Evolutionary conservation across 495 filamentous ascomycete genomes (phyloP).

Genomic region (Aspergillus leporis): DNA sequence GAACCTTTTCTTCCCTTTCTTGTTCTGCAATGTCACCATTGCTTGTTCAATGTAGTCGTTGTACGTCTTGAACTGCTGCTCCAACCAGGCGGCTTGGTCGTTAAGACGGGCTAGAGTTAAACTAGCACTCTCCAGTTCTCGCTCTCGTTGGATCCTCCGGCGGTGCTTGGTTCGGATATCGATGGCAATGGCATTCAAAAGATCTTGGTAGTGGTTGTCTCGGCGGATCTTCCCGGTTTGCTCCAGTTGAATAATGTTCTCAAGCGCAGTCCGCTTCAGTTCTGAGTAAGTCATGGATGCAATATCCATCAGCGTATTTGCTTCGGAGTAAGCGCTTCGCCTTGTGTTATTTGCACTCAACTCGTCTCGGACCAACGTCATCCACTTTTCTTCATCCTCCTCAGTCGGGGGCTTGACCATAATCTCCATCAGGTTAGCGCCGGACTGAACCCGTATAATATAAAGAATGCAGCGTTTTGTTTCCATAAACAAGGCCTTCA

Average conservation of each 20-base stretch:
- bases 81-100: slow-evolving; percentile 89
- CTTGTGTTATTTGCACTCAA: slow-evolving; percentile 66
- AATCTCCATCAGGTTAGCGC: slow-evolving; percentile 90
- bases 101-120: slow-evolving; percentile 81
- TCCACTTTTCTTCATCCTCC: slow-evolving; percentile 91
- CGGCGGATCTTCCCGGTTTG: slow-evolving; percentile 80
- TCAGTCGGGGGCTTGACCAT: slow-evolving; percentile 82
- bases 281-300: slow-evolving; percentile 88
- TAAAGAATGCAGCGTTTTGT: slow-evolving; percentile 97
- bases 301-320: slow-evolving; percentile 81
- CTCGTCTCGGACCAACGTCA: slow-evolving; percentile 79
- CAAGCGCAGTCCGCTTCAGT: slow-evolving; percentile 87
- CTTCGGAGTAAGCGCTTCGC: slow-evolving; percentile 86
- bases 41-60: slow-evolving; percentile 99
- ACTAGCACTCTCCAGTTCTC: slow-evolving; percentile 85
- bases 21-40: slow-evolving; percentile 97
- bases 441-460: slow-evolving; percentile 94
- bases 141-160: slow-evolving; percentile 82
- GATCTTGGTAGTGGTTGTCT: slow-evolving; percentile 93
- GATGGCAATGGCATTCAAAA: slow-evolving; percentile 92
- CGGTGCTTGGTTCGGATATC: slow-evolving; percentile 98
- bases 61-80: slow-evolving; percentile 93
- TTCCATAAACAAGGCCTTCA: slow-evolving; percentile 94
- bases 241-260: slow-evolving; percentile 91
- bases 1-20: slow-evolving; percentile 94